Evolutionary conservation across 768 basidiomycete species (phyloP).

Genomic region (Leccinum sublutescens): DNA sequence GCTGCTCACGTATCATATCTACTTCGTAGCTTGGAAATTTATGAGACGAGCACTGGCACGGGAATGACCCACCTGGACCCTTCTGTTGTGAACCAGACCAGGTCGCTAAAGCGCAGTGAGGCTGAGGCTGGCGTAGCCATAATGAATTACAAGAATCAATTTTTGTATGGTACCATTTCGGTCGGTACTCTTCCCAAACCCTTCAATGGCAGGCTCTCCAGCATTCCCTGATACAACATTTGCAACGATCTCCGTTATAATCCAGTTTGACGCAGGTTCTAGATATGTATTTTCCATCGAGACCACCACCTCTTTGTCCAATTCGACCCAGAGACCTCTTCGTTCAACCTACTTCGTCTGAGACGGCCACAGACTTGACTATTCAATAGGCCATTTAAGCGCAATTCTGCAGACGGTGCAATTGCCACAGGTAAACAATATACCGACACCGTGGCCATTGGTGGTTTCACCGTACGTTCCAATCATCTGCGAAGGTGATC

Average conservation of each 20-base stretch:
- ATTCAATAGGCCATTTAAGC: constrained; percentile 19
- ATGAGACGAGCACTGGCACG: constrained; percentile 1
- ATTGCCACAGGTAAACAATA: constrained; percentile 36
- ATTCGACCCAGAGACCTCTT: constrained; percentile 15
- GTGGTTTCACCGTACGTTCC: constrained; percentile 3
- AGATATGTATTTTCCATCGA: constrained; percentile 2
- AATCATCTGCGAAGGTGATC: not conserved
- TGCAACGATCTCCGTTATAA: not conserved
- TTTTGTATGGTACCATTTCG: constrained; percentile 11
- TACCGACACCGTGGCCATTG: constrained; percentile 29
- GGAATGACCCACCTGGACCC: not conserved
- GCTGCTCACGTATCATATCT: not conserved
- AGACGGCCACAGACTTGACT: constrained; percentile 24
- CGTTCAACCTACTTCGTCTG: constrained; percentile 17
- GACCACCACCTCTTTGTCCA: not conserved
- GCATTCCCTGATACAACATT: not conserved
- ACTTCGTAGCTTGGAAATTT: not conserved
- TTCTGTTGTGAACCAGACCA: not conserved
- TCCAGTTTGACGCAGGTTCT: constrained; percentile 32
- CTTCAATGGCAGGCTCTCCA: not conserved
- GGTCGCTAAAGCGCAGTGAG: not conserved
- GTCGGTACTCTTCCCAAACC: constrained; percentile 2
- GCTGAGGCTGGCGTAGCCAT: not conserved
- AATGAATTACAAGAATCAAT: not conserved
- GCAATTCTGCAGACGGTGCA: constrained; percentile 36